phyloP scores from a whole-genome alignment of 257 asterid genomes.

The Agastache rugosa region DNA sequence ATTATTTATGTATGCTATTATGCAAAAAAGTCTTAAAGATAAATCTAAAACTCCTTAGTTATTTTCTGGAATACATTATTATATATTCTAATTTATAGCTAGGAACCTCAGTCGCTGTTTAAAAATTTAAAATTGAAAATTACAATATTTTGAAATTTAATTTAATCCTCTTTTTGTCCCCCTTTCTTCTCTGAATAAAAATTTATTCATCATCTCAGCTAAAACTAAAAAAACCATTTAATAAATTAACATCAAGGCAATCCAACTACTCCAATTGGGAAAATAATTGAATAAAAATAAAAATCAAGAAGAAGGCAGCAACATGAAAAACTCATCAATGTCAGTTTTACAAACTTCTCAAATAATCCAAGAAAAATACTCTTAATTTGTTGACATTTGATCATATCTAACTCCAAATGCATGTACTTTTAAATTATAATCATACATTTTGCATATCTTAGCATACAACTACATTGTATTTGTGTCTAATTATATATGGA shows the following conservation, averaged over 20 bases:
- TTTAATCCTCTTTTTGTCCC: neutral
- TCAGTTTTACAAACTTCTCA: too few relatives aligned
- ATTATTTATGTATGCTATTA: neutral
- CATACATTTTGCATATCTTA: neutral
- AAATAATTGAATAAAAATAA: neutral
- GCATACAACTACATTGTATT: slow-evolving; percentile 5
- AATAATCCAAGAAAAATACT: neutral
- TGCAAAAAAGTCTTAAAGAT: neutral
- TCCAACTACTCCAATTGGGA: neutral
- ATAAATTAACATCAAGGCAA: neutral
- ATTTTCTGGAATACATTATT: too few relatives aligned
- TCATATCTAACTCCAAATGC: slow-evolving; percentile 1
- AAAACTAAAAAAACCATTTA: neutral
- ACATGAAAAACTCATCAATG: slow-evolving; percentile 3
- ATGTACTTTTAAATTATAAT: neutral
- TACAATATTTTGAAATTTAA: neutral
- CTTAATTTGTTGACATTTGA: neutral
- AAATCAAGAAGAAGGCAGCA: neutral
- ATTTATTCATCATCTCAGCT: neutral
- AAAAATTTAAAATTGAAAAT: too few relatives aligned
- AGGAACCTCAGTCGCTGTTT: too few relatives aligned
- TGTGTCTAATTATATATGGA: neutral
- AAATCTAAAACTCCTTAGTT: neutral
- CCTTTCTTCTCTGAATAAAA: neutral
- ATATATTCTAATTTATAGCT: too few relatives aligned